A percentile compares a stretch with the other conserved stretches of the same genome.
phyloP scores from a whole-genome alignment of 768 basidiomycete genomes.

The Gloeostereum incarnatum region DNA sequence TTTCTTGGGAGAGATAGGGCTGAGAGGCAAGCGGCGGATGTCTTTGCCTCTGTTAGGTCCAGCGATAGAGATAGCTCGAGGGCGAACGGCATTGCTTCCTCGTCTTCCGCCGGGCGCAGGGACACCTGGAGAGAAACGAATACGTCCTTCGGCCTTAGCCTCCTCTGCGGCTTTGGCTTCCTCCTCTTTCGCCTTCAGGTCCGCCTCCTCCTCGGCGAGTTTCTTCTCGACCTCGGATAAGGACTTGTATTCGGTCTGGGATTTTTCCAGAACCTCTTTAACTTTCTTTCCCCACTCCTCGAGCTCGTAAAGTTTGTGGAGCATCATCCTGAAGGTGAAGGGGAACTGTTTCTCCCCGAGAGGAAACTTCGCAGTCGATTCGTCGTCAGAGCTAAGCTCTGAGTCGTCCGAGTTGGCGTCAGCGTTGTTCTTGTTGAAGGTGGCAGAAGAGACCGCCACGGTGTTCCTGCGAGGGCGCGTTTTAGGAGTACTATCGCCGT shows the following conservation, averaged over 20 bases:
- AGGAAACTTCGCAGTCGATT: constrained; percentile 30
- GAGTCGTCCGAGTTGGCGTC: constrained; percentile 6
- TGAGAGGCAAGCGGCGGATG: too few species aligned
- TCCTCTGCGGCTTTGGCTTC: constrained; percentile 9
- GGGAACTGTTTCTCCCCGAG: constrained; percentile 30
- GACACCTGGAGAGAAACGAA: constrained; percentile 19
- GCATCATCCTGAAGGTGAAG: constrained; percentile 61
- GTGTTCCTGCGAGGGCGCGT: constrained; percentile 15
- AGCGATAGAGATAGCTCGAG: constrained; percentile 24
- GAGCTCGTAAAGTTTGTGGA: constrained; percentile 53
- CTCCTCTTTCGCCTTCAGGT: constrained; percentile 11
- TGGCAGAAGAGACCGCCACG: constrained; percentile 11
- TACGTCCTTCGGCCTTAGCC: constrained; percentile 9
- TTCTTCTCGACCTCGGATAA: constrained; percentile 29
- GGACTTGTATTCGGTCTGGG: constrained; percentile 48
- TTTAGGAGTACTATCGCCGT: neutral
- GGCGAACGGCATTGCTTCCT: constrained; percentile 15
- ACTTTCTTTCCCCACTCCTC: constrained; percentile 53
- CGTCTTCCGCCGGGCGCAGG: constrained; percentile 10
- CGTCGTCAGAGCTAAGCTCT: constrained; percentile 12
- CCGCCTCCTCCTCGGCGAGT: constrained; percentile 5
- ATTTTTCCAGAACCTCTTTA: constrained; percentile 40
- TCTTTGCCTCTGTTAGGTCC: too few species aligned
- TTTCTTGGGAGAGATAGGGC: too few species aligned
- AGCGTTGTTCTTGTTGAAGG: constrained; percentile 4